These are phyloP conservation scores for Penicillium sp. DNA, from an alignment of 2,329 filamentous ascomycete species.

Conservation along the genomic window DNA sequence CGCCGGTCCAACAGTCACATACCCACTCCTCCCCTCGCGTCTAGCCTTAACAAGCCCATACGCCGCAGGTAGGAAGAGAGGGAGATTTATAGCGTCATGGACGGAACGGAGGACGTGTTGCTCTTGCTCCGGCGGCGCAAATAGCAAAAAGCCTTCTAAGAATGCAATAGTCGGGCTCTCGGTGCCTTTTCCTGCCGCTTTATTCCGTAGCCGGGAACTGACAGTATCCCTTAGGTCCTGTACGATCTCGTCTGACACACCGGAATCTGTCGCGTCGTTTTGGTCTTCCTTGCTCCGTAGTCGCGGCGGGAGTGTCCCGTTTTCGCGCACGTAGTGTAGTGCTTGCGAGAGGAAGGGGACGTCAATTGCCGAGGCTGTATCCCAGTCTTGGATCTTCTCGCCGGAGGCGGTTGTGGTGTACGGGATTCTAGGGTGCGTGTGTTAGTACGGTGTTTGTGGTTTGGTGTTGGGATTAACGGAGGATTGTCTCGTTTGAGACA, in stretches of 20 bases:
- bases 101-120: constrained; percentile 31
- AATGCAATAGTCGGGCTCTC: constrained; percentile 59
- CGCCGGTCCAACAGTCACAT: constrained; percentile 48
- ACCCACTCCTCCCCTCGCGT: constrained; percentile 45
- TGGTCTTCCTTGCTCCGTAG: constrained; percentile 59
- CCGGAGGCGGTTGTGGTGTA: constrained; percentile 50
- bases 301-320: constrained; percentile 57
- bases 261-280: constrained; percentile 52
- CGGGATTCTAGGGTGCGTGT: constrained; percentile 40
- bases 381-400: constrained; percentile 77
- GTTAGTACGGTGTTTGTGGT: background rate
- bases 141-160: constrained; percentile 87
- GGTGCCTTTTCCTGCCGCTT: background rate
- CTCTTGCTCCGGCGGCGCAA: constrained; percentile 49
- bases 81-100: constrained; percentile 61
- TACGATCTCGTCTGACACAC: constrained; percentile 32
- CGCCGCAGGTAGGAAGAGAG: constrained; percentile 73
- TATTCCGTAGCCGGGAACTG: background rate
- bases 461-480: background rate
- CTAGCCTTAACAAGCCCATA: constrained; percentile 50
- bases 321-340: constrained; percentile 66
- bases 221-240: constrained; percentile 28
- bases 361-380: constrained; percentile 77
- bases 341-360: constrained; percentile 66
- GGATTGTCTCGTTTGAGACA: background rate